Evolutionary conservation across 2,329 filamentous ascomycete species (phyloP).

Genomic region (Polychaeton citri): DNA sequence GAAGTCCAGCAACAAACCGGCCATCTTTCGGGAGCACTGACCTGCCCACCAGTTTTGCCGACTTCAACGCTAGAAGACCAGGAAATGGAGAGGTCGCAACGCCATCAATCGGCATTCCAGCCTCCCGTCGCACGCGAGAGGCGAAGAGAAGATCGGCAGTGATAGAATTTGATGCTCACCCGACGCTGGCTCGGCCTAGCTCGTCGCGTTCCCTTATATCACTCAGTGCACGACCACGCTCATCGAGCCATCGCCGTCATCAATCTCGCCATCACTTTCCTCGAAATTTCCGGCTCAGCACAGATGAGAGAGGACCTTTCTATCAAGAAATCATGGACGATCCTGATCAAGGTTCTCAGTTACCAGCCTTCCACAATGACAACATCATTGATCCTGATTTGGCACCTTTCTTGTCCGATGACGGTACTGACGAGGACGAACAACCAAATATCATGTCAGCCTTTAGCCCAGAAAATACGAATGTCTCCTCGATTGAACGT

Average conservation of each 20-base stretch:
- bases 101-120: conserved; percentile 52
- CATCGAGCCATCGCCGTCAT: conserved; percentile 67
- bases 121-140: conserved; percentile 54
- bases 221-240: conserved; percentile 56
- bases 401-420: conserved; percentile 88
- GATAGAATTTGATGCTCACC: conserved; percentile 76
- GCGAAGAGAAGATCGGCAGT: conserved; percentile 75
- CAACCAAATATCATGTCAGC: conserved; percentile 73
- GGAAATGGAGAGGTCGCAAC: conserved; percentile 28
- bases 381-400: conserved; percentile 97
- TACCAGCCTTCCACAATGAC: conserved; percentile 94
- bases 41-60: conserved; percentile 9
- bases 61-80: conserved; percentile 10
- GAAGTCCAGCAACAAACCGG: conserved; percentile 6
- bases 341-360: conserved; percentile 46
- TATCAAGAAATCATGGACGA: conserved; percentile 62
- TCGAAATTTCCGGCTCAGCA: conserved; percentile 55
- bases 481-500: conserved; percentile 42
- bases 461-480: conserved; percentile 46
- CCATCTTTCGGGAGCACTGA: conserved; percentile 5
- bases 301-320: conserved; percentile 79
- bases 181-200: conserved; percentile 69
- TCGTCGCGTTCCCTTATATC: conserved; percentile 84
- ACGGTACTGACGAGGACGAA: conserved; percentile 76
- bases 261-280: conserved; percentile 79